These are phyloP conservation scores for Sisymbrium altissimum DNA, from an alignment of 345 rosid genomes.

Conservation along the genomic window DNA sequence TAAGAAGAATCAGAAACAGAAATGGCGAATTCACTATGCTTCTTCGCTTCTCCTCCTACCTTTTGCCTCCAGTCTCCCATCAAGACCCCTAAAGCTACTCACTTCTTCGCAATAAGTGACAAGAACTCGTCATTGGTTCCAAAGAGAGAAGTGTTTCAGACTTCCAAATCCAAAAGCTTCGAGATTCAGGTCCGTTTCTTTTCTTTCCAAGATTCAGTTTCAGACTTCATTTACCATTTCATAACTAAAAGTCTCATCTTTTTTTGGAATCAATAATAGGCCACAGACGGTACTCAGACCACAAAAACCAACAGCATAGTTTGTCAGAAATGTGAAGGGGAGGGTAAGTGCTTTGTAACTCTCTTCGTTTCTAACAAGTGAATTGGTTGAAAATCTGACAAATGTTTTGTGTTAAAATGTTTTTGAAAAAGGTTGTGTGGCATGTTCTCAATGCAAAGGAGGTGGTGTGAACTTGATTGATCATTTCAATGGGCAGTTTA, in stretches of 20 bases:
- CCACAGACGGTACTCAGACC: slow-evolving; percentile 35
- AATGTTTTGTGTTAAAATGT: not conserved
- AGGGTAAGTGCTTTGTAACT: slow-evolving; percentile 41
- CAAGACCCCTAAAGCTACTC: slow-evolving; percentile 8
- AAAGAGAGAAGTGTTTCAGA: slow-evolving; percentile 42
- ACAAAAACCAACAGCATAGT: slow-evolving; percentile 58
- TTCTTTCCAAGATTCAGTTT: not conserved
- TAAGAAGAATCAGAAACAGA: slow-evolving; percentile 24
- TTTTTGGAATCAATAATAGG: slow-evolving; percentile 42
- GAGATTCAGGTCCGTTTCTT: slow-evolving; percentile 54
- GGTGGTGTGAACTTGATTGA: slow-evolving; percentile 78
- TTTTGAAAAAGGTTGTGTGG: slow-evolving; percentile 46
- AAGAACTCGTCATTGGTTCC: not conserved
- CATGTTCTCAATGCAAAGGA: slow-evolving; percentile 77
- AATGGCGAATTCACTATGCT: slow-evolving; percentile 33
- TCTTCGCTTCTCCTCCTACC: slow-evolving; percentile 31
- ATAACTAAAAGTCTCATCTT: not conserved
- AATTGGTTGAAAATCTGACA: not conserved
- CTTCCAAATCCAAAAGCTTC: slow-evolving; percentile 49
- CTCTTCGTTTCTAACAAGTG: not conserved
- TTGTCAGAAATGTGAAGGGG: slow-evolving; percentile 75
- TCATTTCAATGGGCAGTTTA: slow-evolving; percentile 93
- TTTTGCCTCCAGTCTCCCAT: slow-evolving; percentile 20
- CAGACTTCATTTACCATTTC: not conserved
- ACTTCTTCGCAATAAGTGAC: slow-evolving; percentile 12